Percentiles rank a stretch among this genome's conserved stretches.
Evolutionary conservation across 768 basidiomycete genomes (phyloP).

Genomic region (Podaxis pistillaris): DNA sequence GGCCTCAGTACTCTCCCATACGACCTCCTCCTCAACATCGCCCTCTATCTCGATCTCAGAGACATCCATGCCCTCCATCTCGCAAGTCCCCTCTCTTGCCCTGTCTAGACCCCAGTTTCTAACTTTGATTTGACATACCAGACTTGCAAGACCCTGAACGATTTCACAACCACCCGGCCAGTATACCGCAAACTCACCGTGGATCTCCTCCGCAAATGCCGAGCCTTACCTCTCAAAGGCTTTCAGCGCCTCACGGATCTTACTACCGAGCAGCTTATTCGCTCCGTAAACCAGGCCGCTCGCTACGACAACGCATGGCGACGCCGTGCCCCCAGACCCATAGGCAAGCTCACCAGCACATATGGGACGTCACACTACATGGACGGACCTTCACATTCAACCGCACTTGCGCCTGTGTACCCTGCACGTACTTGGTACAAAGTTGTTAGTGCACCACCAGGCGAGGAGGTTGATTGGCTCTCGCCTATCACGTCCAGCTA

Average conservation of each 20-base stretch:
- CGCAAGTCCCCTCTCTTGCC: conserved; percentile 37
- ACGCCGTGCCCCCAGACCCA: conserved; percentile 53
- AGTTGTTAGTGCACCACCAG: conserved; percentile 62
- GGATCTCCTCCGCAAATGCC: conserved; percentile 61
- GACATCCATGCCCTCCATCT: conserved; percentile 62
- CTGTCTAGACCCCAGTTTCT: conserved; percentile 6
- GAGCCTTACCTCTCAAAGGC: conserved; percentile 66
- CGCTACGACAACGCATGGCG: conserved; percentile 64
- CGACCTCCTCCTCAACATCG: conserved; percentile 69
- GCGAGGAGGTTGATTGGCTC: conserved; percentile 73
- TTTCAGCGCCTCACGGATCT: conserved; percentile 70
- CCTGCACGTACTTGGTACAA: conserved; percentile 56
- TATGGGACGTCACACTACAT: conserved; percentile 35
- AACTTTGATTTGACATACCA: conserved; percentile 22
- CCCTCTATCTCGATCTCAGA: conserved; percentile 54
- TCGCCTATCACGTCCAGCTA: conserved; percentile 76
- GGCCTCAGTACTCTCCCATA: conserved; percentile 55
- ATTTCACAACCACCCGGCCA: conserved; percentile 62
- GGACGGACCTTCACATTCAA: conserved; percentile 22
- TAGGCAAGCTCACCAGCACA: conserved; percentile 29
- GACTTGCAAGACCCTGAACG: conserved; percentile 62
- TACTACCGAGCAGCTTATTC: conserved; percentile 57
- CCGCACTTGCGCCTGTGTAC: conserved; percentile 2
- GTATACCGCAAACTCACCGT: conserved; percentile 67
- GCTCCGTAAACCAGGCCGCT: conserved; percentile 60